Conservation (phyloP, 352 stramenopile species). For the Globisporangium barbulae region DNA sequence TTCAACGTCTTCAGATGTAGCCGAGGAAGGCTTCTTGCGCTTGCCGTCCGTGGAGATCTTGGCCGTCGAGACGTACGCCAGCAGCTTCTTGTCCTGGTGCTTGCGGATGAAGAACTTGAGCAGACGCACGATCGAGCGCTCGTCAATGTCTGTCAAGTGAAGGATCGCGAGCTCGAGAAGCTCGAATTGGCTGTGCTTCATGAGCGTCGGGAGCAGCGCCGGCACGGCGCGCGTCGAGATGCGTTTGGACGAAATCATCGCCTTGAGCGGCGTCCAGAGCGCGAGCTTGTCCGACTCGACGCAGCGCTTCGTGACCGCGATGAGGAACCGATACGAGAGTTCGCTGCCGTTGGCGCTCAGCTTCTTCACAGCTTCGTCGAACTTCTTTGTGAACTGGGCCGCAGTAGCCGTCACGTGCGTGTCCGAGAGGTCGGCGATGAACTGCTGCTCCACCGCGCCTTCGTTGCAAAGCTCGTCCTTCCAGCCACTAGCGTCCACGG, state of each 20-base stretch:
- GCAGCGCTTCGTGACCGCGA: conserved; percentile 56
- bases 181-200: conserved; percentile 63
- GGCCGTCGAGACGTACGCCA: conserved; percentile 26
- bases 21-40: conserved; percentile 27
- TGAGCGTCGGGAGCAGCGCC: conserved; percentile 54
- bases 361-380: conserved; percentile 40
- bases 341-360: conserved; percentile 10
- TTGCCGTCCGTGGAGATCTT: conserved; percentile 20
- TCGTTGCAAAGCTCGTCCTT: conserved; percentile 44
- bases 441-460: conserved; percentile 45
- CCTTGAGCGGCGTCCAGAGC: conserved; percentile 53
- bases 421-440: conserved; percentile 51
- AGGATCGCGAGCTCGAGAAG: conserved; percentile 60
- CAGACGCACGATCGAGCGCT: conserved; percentile 65
- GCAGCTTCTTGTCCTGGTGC: conserved; percentile 33
- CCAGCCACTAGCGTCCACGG: conserved; percentile 27
- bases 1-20: background rate
- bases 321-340: conserved; percentile 58
- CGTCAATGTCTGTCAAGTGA: conserved; percentile 75
- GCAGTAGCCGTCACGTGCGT: conserved; percentile 32
- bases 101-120: conserved; percentile 77
- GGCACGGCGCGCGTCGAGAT: conserved; percentile 65
- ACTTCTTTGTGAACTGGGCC: conserved; percentile 45
- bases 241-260: conserved; percentile 48
- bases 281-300: conserved; percentile 49